Conservation (phyloP, 169 alveolate species). For the Plasmodium ovale region DNA sequence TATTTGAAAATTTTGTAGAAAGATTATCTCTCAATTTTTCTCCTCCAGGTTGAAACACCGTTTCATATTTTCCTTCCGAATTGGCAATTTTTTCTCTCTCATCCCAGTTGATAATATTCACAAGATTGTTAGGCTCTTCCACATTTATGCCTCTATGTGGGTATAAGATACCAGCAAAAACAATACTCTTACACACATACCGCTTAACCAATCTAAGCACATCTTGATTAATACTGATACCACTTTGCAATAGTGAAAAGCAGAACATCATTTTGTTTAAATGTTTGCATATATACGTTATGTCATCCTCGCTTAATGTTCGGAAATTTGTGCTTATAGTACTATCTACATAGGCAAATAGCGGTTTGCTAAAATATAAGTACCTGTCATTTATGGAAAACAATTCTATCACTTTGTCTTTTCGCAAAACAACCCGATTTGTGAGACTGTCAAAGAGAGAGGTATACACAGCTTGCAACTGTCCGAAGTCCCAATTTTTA, state of each 20-base stretch:
- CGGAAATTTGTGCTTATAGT: conserved; percentile 1
- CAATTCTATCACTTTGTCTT: conserved; percentile 9
- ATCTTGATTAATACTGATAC: background rate
- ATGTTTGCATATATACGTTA: conserved; percentile 41
- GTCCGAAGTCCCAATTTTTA: background rate
- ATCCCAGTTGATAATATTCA: background rate
- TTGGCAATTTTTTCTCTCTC: background rate
- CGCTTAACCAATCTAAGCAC: conserved; percentile 35
- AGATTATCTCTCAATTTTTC: too few species aligned
- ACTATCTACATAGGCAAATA: conserved; percentile 29
- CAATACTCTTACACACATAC: conserved; percentile 56
- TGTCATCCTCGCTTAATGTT: conserved; percentile 46
- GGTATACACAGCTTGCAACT: conserved; percentile 15
- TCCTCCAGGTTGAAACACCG: too few species aligned
- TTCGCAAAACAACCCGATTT: conserved; percentile 4
- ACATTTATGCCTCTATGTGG: background rate
- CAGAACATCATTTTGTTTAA: conserved; percentile 36
- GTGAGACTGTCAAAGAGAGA: background rate
- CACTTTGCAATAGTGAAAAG: background rate
- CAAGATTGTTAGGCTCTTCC: background rate
- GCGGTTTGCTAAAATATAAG: conserved; percentile 27
- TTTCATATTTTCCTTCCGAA: too few species aligned
- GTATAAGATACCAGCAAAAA: conserved; percentile 9
- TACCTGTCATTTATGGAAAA: conserved; percentile 24
- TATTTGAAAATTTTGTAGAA: too few species aligned